phyloP scores from a whole-genome alignment of 2,329 filamentous ascomycete genomes.

The Gaeumannomyces tritici region DNA sequence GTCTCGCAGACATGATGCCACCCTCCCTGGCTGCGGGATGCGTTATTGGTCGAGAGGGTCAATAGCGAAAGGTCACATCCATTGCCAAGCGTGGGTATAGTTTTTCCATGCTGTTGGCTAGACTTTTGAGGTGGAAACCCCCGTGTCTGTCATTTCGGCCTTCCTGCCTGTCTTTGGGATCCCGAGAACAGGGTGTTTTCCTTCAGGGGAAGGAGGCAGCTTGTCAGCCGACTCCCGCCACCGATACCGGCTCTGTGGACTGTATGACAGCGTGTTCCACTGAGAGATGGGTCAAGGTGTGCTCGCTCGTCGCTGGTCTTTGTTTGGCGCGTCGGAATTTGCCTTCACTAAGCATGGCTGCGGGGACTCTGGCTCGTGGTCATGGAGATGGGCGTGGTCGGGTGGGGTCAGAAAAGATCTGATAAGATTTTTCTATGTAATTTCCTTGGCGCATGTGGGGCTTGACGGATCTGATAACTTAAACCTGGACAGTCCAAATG shows the following conservation, averaged over 20 bases:
- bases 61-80: neutral
- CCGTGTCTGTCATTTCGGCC: neutral
- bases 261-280: no score
- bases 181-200: neutral
- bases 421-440: neutral
- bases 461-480: constrained; percentile 1
- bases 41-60: neutral
- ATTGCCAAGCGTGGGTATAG: neutral
- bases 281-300: neutral
- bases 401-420: neutral
- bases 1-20: neutral
- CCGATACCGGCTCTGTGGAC: neutral
- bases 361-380: neutral
- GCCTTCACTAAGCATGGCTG: neutral
- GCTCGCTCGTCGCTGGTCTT: neutral
- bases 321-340: neutral
- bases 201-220: no score
- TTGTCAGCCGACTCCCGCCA: no score
- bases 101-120: neutral
- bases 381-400: neutral
- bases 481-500: neutral
- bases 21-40: neutral
- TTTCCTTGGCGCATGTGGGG: neutral
- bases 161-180: neutral
- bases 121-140: neutral